Base-by-base conservation (phyloP, 2,329 filamentous ascomycete species). In the Arthrinium phaeospermum region DNA sequence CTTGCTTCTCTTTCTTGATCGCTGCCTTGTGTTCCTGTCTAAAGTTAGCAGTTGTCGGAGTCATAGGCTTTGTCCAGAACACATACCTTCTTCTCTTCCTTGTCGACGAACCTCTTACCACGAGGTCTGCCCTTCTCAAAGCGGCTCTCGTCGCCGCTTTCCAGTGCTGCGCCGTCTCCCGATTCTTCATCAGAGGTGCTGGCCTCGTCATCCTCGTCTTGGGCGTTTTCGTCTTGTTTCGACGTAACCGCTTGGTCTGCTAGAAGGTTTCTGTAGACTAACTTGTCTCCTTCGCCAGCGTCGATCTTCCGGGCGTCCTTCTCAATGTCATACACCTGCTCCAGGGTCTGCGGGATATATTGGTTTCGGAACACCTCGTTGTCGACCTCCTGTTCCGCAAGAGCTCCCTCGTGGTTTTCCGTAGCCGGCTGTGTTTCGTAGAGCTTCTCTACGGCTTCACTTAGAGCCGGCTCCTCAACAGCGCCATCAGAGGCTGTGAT, bases 261-360 rank as follows among this genome's bases (percentile, higher is more conserved):
- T 1, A 99, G 87, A 10, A 99, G 87, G 75, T 94, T 93, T 75
- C 91, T 91, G 84, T 98, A 98, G 0, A 98, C 90, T 0, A 98
- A 86, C n/a, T 93, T 91, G 16, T 90, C 89, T 27, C 92, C 93
- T 75, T 93, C 88, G 6, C 94, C 95, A 61, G 91, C 87, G 10
- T 90, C 90, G 30, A 98, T 89, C 80, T 91, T 91, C 77, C 94
- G 92, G 1, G 91, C 94, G 77, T 98, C 96, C 77, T 95, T 92
- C 82, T 98, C 96, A 69, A 98, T 91, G 80, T 99, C 95, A 82
- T 98, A 98, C 5, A 99, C 96, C 79, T 99, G 94, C 76, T 98
- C 94, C 61, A 99, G 87, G 0, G 94, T 98, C 82, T 98, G 95
- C 0, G 96, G 96, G 70, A 99, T 98, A 82, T 97, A 99, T 81